Evolutionary conservation across 2,329 filamentous ascomycete genomes (phyloP).

Genomic region (Lasiodiplodia hormozganensis): DNA sequence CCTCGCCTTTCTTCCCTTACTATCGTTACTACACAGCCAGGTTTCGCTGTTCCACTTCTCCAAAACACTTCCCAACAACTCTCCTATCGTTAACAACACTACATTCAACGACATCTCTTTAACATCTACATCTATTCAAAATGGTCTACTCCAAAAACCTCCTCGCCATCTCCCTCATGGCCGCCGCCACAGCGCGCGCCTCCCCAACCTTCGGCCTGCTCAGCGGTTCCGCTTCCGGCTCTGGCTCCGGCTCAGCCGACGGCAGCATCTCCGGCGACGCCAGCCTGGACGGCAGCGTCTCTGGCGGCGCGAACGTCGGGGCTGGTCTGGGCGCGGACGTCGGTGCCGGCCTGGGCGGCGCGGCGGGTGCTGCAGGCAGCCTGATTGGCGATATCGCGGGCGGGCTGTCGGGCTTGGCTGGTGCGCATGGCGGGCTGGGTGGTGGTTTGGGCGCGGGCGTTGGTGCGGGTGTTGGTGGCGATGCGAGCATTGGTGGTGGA

Average conservation of each 20-base stretch:
- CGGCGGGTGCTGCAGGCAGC: not conserved
- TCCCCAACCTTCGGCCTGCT: constrained; percentile 2
- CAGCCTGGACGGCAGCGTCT: not conserved
- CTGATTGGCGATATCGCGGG: not conserved
- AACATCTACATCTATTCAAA: not conserved
- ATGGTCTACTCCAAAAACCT: constrained; percentile 23
- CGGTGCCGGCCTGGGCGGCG: not conserved
- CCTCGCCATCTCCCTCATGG: constrained; percentile 6
- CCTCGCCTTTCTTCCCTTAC: not conserved
- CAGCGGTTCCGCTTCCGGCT: not conserved
- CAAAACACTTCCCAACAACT: not conserved
- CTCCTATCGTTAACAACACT: not conserved
- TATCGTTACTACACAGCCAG: constrained; percentile 13
- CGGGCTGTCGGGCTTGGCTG: not conserved
- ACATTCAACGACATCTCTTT: not conserved
- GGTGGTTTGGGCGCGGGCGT: not conserved
- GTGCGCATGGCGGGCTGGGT: not conserved
- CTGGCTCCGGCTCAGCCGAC: not conserved
- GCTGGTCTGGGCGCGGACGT: not conserved
- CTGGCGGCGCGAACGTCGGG: not conserved
- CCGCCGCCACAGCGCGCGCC: not conserved
- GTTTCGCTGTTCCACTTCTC: not conserved
- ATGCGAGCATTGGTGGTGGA: not conserved
- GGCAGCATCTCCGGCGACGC: too few species aligned
- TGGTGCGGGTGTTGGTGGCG: not conserved